Evolutionary conservation across 2,329 filamentous ascomycete genomes (phyloP).

Genomic region (Exophiala viscosa): DNA sequence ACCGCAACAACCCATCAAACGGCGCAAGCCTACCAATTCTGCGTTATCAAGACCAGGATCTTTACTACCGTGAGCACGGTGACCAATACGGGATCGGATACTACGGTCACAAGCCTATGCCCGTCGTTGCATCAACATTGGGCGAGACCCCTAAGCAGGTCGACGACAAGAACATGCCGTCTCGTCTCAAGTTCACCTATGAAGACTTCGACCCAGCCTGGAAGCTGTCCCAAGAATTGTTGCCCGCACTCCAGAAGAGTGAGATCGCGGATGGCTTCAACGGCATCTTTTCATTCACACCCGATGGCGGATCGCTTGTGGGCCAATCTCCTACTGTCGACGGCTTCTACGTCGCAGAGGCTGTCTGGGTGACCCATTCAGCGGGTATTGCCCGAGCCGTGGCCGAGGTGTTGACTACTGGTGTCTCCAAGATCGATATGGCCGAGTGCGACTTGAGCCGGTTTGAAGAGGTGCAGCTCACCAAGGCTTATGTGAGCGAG

Average conservation of each 20-base stretch:
- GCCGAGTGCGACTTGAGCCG: slow-evolving; percentile 58
- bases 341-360: slow-evolving; percentile 62
- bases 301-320: slow-evolving; percentile 59
- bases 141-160: slow-evolving; percentile 53
- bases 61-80: slow-evolving; percentile 64
- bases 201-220: slow-evolving; percentile 61
- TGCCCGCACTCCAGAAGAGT: slow-evolving; percentile 51
- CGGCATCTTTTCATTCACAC: slow-evolving; percentile 64
- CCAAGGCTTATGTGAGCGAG: slow-evolving; percentile 53
- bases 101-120: slow-evolving; percentile 62
- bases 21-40: slow-evolving; percentile 57
- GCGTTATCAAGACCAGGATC: slow-evolving; percentile 60
- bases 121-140: slow-evolving; percentile 53
- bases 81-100: slow-evolving; percentile 61
- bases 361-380: slow-evolving; percentile 65
- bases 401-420: slow-evolving; percentile 56
- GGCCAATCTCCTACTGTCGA: slow-evolving; percentile 57
- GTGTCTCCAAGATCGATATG: slow-evolving; percentile 54
- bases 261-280: slow-evolving; percentile 61
- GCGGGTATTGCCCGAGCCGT: slow-evolving; percentile 60
- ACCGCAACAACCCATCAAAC: slow-evolving; percentile 44
- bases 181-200: slow-evolving; percentile 56
- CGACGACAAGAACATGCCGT: slow-evolving; percentile 61
- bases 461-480: slow-evolving; percentile 60
- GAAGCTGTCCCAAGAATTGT: slow-evolving; percentile 52